These are phyloP conservation scores for Fusarium piperis DNA, from an alignment of 2,329 filamentous ascomycete species.

Conservation along the genomic window DNA sequence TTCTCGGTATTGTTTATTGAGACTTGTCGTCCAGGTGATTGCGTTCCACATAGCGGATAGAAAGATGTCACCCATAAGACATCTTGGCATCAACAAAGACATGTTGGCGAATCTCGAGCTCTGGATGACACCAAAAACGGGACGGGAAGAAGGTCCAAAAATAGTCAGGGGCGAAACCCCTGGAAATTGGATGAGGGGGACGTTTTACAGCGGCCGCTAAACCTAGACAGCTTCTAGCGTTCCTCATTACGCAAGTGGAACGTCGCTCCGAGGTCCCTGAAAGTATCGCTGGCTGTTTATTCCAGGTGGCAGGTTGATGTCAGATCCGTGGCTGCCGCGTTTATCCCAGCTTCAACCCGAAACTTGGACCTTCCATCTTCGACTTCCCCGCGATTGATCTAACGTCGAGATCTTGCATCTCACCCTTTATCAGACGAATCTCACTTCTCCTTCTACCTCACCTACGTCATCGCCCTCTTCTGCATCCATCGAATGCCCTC, in stretches of 20 bases:
- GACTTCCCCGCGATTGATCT: not conserved
- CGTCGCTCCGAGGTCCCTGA: slow-evolving; percentile 28
- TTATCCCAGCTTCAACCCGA: not conserved
- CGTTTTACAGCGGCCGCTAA: slow-evolving; percentile 11
- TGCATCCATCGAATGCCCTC: slow-evolving; percentile 24
- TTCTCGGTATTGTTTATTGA: not conserved
- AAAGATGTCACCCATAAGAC: not conserved
- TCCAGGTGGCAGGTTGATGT: not conserved
- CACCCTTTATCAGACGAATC: not conserved
- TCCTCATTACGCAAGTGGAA: slow-evolving; percentile 21
- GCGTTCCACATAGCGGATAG: not conserved
- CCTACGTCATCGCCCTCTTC: not conserved
- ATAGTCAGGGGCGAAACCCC: slow-evolving; percentile 32
- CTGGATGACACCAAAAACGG: slow-evolving; percentile 6
- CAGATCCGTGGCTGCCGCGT: slow-evolving; percentile 24
- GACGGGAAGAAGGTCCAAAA: slow-evolving; percentile 7
- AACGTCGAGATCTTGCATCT: not conserved
- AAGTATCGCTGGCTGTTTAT: not conserved
- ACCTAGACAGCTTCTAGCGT: slow-evolving; percentile 22
- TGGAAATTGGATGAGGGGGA: not conserved
- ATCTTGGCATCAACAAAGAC: not conserved
- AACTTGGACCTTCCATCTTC: not conserved
- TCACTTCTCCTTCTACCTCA: not conserved
- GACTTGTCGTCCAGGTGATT: not conserved
- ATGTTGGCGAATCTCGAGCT: slow-evolving; percentile 8